These are phyloP conservation scores for Lactarius psammicola DNA, from an alignment of 768 basidiomycete genomes.

Conservation along the genomic window DNA sequence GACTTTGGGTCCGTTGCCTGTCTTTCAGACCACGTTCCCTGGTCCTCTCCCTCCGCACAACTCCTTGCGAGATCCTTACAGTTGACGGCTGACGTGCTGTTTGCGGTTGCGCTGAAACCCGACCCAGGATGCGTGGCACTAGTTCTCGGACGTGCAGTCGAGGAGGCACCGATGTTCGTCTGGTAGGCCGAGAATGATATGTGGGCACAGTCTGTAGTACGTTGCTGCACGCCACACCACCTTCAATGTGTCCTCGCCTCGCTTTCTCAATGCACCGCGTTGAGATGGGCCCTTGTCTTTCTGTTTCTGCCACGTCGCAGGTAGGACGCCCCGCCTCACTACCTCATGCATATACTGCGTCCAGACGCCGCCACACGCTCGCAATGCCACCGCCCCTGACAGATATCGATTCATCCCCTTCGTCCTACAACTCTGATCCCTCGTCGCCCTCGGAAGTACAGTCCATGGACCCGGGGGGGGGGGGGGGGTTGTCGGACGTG, in stretches of 20 bases:
- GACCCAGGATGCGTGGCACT: constrained; percentile 33
- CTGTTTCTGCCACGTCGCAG: not conserved
- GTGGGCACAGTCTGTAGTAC: constrained; percentile 77
- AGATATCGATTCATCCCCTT: constrained; percentile 56
- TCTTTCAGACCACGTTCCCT: constrained; percentile 31
- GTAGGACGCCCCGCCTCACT: constrained; percentile 46
- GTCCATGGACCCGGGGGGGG: constrained; percentile 7
- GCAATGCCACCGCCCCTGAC: constrained; percentile 73
- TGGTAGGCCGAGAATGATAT: constrained; percentile 70
- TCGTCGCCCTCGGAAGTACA: constrained; percentile 34
- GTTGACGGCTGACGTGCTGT: too few relatives aligned
- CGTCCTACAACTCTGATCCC: constrained; percentile 48
- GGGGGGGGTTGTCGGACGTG: constrained; percentile 30
- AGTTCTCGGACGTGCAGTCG: constrained; percentile 44
- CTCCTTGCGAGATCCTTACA: too few relatives aligned
- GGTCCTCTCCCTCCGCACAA: too few relatives aligned
- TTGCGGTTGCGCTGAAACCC: constrained; percentile 54
- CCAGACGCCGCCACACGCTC: constrained; percentile 57
- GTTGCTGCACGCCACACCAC: constrained; percentile 78
- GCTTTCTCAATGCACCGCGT: not conserved
- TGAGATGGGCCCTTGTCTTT: not conserved
- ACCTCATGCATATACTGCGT: constrained; percentile 76
- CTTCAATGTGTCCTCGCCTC: constrained; percentile 52
- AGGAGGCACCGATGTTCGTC: constrained; percentile 59
- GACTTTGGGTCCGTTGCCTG: constrained; percentile 53